Conservation (phyloP, 495 filamentous ascomycete genomes). For the Penicillium chermesinum region DNA sequence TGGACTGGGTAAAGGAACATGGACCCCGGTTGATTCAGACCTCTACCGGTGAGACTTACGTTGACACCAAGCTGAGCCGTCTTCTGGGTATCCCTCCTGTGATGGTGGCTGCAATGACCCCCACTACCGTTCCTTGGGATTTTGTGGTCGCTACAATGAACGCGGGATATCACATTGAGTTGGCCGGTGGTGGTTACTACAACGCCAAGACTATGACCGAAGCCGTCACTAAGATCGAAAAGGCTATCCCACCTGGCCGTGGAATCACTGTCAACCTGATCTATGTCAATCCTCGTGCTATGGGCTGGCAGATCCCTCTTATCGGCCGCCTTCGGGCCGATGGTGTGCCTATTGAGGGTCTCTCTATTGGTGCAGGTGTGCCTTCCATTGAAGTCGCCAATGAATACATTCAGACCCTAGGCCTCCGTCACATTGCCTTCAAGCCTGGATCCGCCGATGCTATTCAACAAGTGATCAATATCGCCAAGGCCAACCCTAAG, state of each 20-base stretch:
- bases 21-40: constrained; percentile 85
- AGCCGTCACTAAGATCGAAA: constrained; percentile 85
- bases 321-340: constrained; percentile 78
- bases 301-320: constrained; percentile 96
- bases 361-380: constrained; percentile 52
- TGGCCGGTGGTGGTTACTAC: constrained; percentile 91
- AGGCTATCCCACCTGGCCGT: constrained; percentile 78
- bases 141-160: constrained; percentile 96
- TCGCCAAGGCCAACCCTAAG: constrained; percentile 40
- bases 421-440: constrained; percentile 45
- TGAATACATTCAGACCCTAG: constrained; percentile 43
- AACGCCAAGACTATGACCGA: constrained; percentile 84
- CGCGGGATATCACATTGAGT: constrained; percentile 88
- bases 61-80: constrained; percentile 97
- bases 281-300: constrained; percentile 92
- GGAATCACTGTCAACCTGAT: constrained; percentile 94
- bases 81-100: constrained; percentile 82
- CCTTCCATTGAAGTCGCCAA: constrained; percentile 46
- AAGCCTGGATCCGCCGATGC: constrained; percentile 44
- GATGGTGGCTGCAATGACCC: constrained; percentile 96
- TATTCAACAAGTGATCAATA: constrained; percentile 44
- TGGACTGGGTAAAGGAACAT: constrained; percentile 97
- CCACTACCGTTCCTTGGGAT: constrained; percentile 88
- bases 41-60: constrained; percentile 77
- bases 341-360: constrained; percentile 87